Conservation (phyloP, 441 rosid genomes). For the Erysimum cheiri region DNA sequence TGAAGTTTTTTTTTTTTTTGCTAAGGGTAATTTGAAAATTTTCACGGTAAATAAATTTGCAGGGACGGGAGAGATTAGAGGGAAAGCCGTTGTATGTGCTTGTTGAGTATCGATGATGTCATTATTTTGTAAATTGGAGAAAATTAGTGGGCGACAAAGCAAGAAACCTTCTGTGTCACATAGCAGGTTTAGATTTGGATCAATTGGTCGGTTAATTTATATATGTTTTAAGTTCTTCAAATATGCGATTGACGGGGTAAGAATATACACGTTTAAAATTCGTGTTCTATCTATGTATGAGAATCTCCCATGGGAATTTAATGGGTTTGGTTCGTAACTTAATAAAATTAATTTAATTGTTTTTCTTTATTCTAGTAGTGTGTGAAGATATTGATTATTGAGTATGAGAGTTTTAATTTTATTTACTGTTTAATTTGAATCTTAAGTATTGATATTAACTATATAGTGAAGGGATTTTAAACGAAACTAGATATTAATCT, state of each 20-base stretch:
- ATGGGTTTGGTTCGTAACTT: conserved; percentile 7
- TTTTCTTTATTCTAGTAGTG: too few species aligned
- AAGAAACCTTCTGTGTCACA: neutral
- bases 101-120: conserved; percentile 65
- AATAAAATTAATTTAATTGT: neutral
- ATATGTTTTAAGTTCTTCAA: neutral
- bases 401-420: too few species aligned
- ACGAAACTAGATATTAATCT: too few species aligned
- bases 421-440: too few species aligned
- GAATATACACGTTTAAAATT: neutral
- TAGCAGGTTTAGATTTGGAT: neutral
- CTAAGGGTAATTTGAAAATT: neutral
- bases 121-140: neutral
- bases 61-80: conserved; percentile 78
- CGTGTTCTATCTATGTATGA: neutral
- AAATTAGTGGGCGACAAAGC: neutral
- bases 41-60: conserved; percentile 2
- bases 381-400: too few species aligned
- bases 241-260: neutral
- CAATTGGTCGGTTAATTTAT: neutral
- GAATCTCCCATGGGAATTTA: neutral
- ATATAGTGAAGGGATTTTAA: too few species aligned
- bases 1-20: neutral
- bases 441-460: too few species aligned
- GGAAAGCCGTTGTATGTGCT: conserved; percentile 78